Evolutionary conservation across 139 green algal species (phyloP), one percentile per base, ranked within the genome.

Genomic region (Auxenochlorella pyrenoidosa): DNA sequence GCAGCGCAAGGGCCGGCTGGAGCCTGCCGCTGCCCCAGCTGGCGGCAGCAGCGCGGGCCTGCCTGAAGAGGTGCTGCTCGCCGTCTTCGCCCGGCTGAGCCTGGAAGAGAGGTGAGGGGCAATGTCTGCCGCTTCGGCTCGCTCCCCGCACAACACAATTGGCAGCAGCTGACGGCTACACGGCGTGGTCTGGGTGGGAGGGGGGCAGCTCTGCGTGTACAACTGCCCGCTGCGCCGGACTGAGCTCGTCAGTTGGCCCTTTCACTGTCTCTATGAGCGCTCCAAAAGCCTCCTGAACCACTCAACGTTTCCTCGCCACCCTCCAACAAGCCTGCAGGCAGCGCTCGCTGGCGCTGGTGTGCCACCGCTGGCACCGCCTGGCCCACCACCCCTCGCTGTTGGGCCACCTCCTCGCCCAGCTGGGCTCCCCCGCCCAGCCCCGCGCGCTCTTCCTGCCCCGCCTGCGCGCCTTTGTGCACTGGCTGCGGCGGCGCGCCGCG

Each of bases 361-460:
- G 40, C 73, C 73, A 40, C 73, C 73, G 73, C 73, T 79, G 43
- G 40, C 73, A 10, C 24, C 73, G 73, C 24, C 73, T 79, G 40
- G 43, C 28, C 73, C 4, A 58, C 40, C n/a, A 30, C 40, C 24
- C 22, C 5, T 41, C 22, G 5, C 73, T 79, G 22, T 40, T 79
- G 73, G 4, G 18, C 22, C 26, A 8, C 73, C 73, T 79, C 22
- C 24, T 40, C 26, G 13, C 43, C 73, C 32, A 8, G 19, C 73
- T 79, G 73, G 73, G 73, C 73, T 51, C 40, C 6, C 2, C 43
- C 24, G 28, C 32, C 36, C 40, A 58, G 40, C 66, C 66, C 26
- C 66, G 66, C 13, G 40, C 21, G 8, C 73, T 58, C 40, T 79
- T 36, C 73, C 40, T 79, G 38, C 73, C 73, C 24, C 73, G 73